Evolutionary conservation across 495 filamentous ascomycete genomes (phyloP).

Genomic region (Podospora fimiseda): DNA sequence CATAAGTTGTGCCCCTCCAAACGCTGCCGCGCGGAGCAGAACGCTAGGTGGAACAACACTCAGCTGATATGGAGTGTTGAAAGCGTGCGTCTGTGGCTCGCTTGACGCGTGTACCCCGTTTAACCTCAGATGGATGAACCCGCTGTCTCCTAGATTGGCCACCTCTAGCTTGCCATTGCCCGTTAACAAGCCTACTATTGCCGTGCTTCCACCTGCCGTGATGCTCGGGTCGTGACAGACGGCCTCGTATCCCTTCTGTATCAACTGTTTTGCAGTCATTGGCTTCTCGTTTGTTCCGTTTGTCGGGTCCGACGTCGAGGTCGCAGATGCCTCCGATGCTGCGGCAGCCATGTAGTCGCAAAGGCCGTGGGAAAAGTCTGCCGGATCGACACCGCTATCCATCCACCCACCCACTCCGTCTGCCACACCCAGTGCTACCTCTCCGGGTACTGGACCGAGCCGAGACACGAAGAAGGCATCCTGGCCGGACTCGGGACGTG

Average conservation of each 20-base stretch:
- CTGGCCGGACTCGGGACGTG: conserved; percentile 75
- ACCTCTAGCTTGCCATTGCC: conserved; percentile 69
- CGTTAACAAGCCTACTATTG: conserved; percentile 68
- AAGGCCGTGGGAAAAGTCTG: conserved; percentile 91
- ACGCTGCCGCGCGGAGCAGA: conserved; percentile 65
- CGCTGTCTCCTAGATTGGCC: conserved; percentile 97
- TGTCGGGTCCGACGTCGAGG: background rate
- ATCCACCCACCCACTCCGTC: conserved; percentile 96
- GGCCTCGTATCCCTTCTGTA: conserved; percentile 75
- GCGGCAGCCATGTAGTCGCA: conserved; percentile 82
- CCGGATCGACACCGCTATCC: conserved; percentile 84
- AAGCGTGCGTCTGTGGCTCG: conserved; percentile 85
- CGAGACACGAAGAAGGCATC: conserved; percentile 92
- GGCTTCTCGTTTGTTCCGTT: conserved; percentile 3
- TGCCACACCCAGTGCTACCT: conserved; percentile 75
- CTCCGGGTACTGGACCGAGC: conserved; percentile 51
- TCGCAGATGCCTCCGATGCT: conserved; percentile 34
- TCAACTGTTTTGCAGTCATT: conserved; percentile 62
- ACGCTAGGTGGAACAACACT: conserved; percentile 78
- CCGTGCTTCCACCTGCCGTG: conserved; percentile 80
- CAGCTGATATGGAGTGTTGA: conserved; percentile 95
- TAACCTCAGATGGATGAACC: conserved; percentile 75
- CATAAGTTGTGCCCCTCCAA: conserved; percentile 71
- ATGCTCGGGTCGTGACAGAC: conserved; percentile 68
- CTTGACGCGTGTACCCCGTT: conserved; percentile 79